These are phyloP conservation scores for Apocynum venetum DNA, from an alignment of 257 asterid genomes.

Conservation along the genomic window DNA sequence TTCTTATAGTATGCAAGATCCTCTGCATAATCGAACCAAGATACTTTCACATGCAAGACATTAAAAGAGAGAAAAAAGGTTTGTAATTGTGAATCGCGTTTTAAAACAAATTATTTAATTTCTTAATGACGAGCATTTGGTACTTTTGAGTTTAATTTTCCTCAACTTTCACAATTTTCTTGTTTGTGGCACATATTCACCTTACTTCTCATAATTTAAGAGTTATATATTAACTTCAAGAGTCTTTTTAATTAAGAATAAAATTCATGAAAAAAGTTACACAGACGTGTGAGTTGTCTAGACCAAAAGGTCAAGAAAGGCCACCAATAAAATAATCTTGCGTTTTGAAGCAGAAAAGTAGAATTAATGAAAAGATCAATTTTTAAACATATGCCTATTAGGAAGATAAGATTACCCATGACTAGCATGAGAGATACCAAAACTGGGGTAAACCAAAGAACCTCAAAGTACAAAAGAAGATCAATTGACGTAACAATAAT, in stretches of 20 bases:
- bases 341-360: background rate
- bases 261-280: too few relatives aligned
- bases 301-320: background rate
- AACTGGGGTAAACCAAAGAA: background rate
- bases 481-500: background rate
- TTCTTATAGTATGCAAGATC: background rate
- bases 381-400: background rate
- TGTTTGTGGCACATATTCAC: too few relatives aligned
- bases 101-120: too few relatives aligned
- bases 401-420: background rate
- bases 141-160: too few relatives aligned
- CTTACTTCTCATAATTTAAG: too few relatives aligned
- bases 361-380: background rate
- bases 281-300: background rate
- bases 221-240: too few relatives aligned
- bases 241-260: too few relatives aligned
- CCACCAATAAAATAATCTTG: too few relatives aligned
- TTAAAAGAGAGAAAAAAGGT: background rate
- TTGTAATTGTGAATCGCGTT: background rate
- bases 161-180: too few relatives aligned
- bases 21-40: background rate
- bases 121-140: too few relatives aligned
- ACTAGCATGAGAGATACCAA: background rate
- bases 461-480: background rate
- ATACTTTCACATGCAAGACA: conserved; percentile 3